Percentiles rank a stretch among this genome's conserved stretches.
phyloP scores from a whole-genome alignment of 2,329 filamentous ascomycete genomes.

The Aspergillus oerlinghausenensis region DNA sequence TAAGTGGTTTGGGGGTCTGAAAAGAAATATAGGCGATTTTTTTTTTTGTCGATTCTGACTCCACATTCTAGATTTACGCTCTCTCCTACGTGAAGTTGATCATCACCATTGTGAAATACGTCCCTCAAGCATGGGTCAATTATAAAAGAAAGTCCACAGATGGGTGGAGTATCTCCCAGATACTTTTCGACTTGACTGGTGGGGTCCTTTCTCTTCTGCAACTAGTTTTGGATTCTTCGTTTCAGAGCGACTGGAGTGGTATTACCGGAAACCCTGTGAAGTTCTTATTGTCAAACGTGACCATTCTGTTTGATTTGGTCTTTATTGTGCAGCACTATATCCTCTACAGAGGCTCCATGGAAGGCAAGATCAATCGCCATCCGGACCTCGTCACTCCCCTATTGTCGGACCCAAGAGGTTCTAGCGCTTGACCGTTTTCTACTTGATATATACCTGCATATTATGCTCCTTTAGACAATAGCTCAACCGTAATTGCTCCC shows the following conservation, averaged over 20 bases:
- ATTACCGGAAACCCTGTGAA: slow-evolving; percentile 90
- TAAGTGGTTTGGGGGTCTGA: slow-evolving; percentile 29
- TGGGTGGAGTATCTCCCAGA: slow-evolving; percentile 83
- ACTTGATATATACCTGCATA: background rate
- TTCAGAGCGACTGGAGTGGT: slow-evolving; percentile 84
- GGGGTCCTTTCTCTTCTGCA: slow-evolving; percentile 78
- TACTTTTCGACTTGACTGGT: slow-evolving; percentile 77
- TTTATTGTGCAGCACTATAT: slow-evolving; percentile 89
- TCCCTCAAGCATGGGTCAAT: slow-evolving; percentile 80
- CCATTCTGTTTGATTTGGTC: slow-evolving; percentile 76
- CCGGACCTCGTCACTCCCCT: slow-evolving; percentile 26
- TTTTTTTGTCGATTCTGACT: background rate
- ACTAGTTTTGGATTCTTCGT: slow-evolving; percentile 75
- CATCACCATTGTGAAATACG: slow-evolving; percentile 87
- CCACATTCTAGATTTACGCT: slow-evolving; percentile 52
- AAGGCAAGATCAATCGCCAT: slow-evolving; percentile 15
- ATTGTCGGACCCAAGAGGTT: slow-evolving; percentile 16
- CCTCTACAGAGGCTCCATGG: slow-evolving; percentile 54
- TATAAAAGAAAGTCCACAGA: slow-evolving; percentile 77
- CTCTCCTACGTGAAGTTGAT: slow-evolving; percentile 85
- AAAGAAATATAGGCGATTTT: background rate
- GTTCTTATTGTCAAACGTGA: slow-evolving; percentile 78
- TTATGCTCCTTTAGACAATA: background rate
- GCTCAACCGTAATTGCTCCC: background rate
- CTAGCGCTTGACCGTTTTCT: slow-evolving; percentile 1